Base-by-base conservation (phyloP, 371 early-diverging fungal species). In the Cokeromyces recurvatus region DNA sequence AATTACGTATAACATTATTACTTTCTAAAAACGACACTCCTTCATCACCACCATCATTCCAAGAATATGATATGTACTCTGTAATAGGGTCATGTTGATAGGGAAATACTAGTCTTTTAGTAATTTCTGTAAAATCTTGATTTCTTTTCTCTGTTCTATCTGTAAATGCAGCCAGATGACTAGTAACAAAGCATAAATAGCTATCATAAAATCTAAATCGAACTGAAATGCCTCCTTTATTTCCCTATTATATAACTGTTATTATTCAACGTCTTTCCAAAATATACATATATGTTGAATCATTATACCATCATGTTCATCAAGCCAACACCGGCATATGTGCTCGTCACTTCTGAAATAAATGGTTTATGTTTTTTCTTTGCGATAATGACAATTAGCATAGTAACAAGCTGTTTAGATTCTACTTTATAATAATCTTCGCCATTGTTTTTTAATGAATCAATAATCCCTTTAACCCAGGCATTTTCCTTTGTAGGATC, bases 191-290 rank as follows among this genome's bases (percentile, higher is more conserved):
- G 40, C 89, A 86, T 1, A 95, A 34, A 44, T 89, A 89, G 8
- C 91, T 83, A 57, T 95, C 94, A 38, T 80, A 69, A 47, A 84
- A 80, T 11, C 81, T 69, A 15, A 95, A 51, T 11, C 94, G 78
- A 17, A 94, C 79, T 4, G 85, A 83, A 3, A 90, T 86, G 2
- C 87, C 94, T 20, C 98, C 98, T 74, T 97, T 97, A 67, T 97
- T 97, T 12, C 94, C 97, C 85, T 90, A 37, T 17, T 5, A 11
- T 29, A 29, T 29, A 29, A 29, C 11, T 8, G 5, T 8, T 29
- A 34, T 34, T 29, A 29, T 29, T 29, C 29, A 29, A 29, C 29
- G 29, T 5, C 29, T 11, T 8, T 29, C n/a, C n/a, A 27, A 27
- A 27, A 27, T 27, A 27, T 7, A 27, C 29, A 11, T 7, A 11